Base-by-base conservation (phyloP, 192 early-diverging fungal genomes). In the Geranomyces michiganensis region DNA sequence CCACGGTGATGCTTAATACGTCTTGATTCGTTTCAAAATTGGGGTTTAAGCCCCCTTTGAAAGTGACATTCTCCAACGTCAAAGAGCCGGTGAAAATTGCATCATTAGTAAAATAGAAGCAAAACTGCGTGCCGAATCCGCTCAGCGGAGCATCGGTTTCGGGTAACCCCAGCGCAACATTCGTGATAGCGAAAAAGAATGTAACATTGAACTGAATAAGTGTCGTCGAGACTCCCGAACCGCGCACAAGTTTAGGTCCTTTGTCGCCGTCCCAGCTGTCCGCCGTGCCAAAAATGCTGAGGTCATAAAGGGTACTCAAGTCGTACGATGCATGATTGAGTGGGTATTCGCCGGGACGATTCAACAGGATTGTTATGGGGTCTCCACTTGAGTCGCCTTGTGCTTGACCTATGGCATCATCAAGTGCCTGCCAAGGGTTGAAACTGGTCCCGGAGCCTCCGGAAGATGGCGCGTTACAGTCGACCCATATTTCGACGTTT, bases 271-370 rank as follows among this genome's bases (percentile, higher is more conserved):
- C 1, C 62, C 62, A 64, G 5, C 33, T 5, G 21, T 21, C 27
- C 4, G 8, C 12, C 30, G 15, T 29, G 15, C 41, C 62, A 24
- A 9, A 17, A 44, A 64, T 33, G 5, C 2, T 14, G 7, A 64
- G 44, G 8, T 64, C 43, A 1, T 44, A 9, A 22, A n/a, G 1
- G 5, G 26, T 7, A 29, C 27, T 29, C 4, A 64, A 64, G 21
- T 45, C 62, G 19, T 46, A 64, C 5, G 14, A 19, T n/a, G 2
- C 31, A 3, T 41, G 32, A 32, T 64, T 63, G 19, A 71, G 47
- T 4, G 62, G 47, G 30, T 71, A 71, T n/a, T 71, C 70, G 9
- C 70, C 70, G 26, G 70, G 70, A 13, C 21, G 9, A 9, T 19
- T n/a, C 15, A 71, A 33, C 24, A 47, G 45, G 32, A 71, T 71